These are phyloP conservation scores for Primulina huaijiensis DNA, from an alignment of 257 asterid genomes.

Conservation along the genomic window DNA sequence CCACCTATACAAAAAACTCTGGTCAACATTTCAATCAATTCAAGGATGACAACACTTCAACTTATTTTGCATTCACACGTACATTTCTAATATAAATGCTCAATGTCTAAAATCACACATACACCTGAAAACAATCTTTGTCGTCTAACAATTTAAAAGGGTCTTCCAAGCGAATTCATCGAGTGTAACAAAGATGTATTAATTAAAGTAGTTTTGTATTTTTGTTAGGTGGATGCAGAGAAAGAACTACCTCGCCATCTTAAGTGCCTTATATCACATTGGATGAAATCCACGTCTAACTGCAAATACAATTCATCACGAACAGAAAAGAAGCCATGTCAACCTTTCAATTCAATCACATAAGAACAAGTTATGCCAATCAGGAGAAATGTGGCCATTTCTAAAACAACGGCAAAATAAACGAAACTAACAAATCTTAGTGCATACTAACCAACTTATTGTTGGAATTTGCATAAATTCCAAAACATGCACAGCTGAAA, in stretches of 20 bases:
- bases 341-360: neutral
- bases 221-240: constrained; percentile 6
- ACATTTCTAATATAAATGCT: neutral
- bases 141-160: too few species aligned
- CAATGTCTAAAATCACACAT: neutral
- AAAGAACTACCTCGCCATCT: constrained; percentile 53
- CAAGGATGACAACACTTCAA: constrained; percentile 12
- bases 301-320: constrained; percentile 36
- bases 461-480: neutral
- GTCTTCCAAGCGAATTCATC: too few species aligned
- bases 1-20: constrained; percentile 40
- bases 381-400: neutral
- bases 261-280: constrained; percentile 60
- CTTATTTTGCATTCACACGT: constrained; percentile 7
- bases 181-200: neutral
- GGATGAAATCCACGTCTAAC: constrained; percentile 74
- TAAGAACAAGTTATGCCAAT: neutral
- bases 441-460: neutral
- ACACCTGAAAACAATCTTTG: neutral
- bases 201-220: neutral
- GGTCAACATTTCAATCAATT: constrained; percentile 16
- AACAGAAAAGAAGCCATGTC: neutral
- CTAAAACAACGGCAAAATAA: neutral
- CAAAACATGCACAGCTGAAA: neutral
- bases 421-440: too few species aligned